A percentile compares a stretch with the other conserved stretches of the same genome.
Conservation (phyloP, 345 rosid genomes). For the Syzygium jambos region DNA sequence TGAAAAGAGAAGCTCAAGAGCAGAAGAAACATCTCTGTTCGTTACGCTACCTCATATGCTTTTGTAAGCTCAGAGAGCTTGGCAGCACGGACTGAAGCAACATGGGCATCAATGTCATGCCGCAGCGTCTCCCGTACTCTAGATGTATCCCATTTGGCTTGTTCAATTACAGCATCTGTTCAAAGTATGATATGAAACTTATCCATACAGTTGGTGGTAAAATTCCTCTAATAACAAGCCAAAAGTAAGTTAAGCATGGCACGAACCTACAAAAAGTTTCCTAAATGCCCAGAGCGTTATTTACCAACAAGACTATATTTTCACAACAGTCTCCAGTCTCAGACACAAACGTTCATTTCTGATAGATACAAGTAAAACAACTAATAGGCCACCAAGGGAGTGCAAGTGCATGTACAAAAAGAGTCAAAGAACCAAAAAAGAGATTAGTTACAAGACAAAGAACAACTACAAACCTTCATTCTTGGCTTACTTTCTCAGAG, state of each 20-base stretch:
- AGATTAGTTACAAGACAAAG: not conserved
- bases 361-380: not conserved
- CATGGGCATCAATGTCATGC: conserved; percentile 84
- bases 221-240: not conserved
- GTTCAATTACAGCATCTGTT: conserved; percentile 75
- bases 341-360: not conserved
- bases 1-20: not conserved
- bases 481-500: not conserved
- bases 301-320: not conserved
- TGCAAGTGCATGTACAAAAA: not conserved
- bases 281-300: not conserved
- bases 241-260: not conserved
- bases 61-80: conserved; percentile 77
- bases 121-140: conserved; percentile 67
- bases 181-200: not conserved
- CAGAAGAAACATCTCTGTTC: not conserved
- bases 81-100: conserved; percentile 67
- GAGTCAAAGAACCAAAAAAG: not conserved
- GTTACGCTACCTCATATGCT: conserved; percentile 55
- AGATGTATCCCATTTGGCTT: conserved; percentile 90
- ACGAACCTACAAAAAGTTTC: not conserved
- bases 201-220: not conserved
- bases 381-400: not conserved
- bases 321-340: not conserved
- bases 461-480: not conserved